Percentiles rank a stretch among this genome's conserved stretches.
These are phyloP conservation scores for Delphinella strobiligena DNA, from an alignment of 2,329 filamentous ascomycete species.

Conservation along the genomic window DNA sequence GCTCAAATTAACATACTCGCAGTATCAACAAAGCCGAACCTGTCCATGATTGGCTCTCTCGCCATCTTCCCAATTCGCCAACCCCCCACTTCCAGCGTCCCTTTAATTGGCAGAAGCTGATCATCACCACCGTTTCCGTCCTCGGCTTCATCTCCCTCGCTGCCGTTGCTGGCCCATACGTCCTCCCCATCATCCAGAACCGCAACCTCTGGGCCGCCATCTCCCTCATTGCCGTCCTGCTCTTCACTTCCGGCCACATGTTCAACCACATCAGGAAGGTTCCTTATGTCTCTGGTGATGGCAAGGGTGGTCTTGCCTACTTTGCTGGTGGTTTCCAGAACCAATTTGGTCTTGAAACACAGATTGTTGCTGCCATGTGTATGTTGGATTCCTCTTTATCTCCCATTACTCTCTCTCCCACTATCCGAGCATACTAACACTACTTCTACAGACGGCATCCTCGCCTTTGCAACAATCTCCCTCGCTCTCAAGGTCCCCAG, in stretches of 20 bases:
- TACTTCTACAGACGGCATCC: conserved; percentile 49
- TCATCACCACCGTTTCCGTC: conserved; percentile 53
- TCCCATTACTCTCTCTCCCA: conserved; percentile 2
- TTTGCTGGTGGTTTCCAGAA: conserved; percentile 88
- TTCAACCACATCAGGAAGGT: conserved; percentile 97
- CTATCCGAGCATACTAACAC: conserved; percentile 11
- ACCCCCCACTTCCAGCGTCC: conserved; percentile 72
- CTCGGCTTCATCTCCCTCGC: conserved; percentile 58
- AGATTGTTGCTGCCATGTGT: conserved; percentile 91
- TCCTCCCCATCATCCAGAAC: conserved; percentile 73
- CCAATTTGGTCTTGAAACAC: conserved; percentile 88
- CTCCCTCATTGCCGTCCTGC: conserved; percentile 75
- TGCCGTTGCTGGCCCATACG: conserved; percentile 62
- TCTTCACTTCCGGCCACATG: conserved; percentile 97
- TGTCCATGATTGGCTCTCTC: conserved; percentile 65
- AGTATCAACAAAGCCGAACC: conserved; percentile 66
- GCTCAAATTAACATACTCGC: too few relatives aligned
- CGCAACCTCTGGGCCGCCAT: conserved; percentile 89
- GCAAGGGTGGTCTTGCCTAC: conserved; percentile 75
- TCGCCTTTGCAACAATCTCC: conserved; percentile 85
- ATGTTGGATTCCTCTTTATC: conserved; percentile 31
- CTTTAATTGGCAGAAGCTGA: conserved; percentile 72
- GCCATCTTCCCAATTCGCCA: conserved; percentile 63
- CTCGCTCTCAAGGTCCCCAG: conserved; percentile 87
- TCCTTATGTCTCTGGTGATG: conserved; percentile 79